A percentile compares a stretch with the other conserved stretches of the same genome.
Conservation (phyloP, 352 stramenopile species). For the Phytopythium vexans region DNA sequence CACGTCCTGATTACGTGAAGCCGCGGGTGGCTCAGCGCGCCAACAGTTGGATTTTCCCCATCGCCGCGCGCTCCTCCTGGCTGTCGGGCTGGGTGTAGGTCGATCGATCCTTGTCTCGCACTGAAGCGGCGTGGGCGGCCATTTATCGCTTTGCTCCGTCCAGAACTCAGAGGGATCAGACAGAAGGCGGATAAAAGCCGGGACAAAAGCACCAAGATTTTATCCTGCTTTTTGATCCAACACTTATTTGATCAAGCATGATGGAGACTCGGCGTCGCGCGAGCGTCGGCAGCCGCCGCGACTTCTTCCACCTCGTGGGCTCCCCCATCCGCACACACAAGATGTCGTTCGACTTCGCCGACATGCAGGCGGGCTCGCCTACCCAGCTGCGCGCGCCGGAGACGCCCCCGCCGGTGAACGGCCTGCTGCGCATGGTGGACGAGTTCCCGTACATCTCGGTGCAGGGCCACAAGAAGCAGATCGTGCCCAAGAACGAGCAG, state of each 20-base stretch:
- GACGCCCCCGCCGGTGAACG: conserved; percentile 8
- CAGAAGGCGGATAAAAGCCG: too few relatives aligned
- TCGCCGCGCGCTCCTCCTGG: neutral
- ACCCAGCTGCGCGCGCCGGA: conserved; percentile 32
- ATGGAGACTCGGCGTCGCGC: conserved; percentile 14
- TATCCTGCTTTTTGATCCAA: too few relatives aligned
- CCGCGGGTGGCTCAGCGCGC: neutral
- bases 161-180: too few relatives aligned
- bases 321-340: conserved; percentile 73
- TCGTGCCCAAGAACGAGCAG: conserved; percentile 21
- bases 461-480: conserved; percentile 26
- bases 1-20: conserved; percentile 3
- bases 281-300: conserved; percentile 20
- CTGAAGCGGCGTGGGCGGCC: too few relatives aligned
- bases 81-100: too few relatives aligned
- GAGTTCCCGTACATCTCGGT: conserved; percentile 17
- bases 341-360: conserved; percentile 38
- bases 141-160: too few relatives aligned
- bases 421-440: conserved; percentile 13
- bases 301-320: conserved; percentile 75
- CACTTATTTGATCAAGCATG: neutral
- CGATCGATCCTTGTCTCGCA: too few relatives aligned
- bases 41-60: conserved; percentile 5
- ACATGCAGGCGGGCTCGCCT: conserved; percentile 26
- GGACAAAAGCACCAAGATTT: too few relatives aligned